Evolutionary conservation across 2,329 filamentous ascomycete species (phyloP).

Genomic region (Mollisia scopiformis): DNA sequence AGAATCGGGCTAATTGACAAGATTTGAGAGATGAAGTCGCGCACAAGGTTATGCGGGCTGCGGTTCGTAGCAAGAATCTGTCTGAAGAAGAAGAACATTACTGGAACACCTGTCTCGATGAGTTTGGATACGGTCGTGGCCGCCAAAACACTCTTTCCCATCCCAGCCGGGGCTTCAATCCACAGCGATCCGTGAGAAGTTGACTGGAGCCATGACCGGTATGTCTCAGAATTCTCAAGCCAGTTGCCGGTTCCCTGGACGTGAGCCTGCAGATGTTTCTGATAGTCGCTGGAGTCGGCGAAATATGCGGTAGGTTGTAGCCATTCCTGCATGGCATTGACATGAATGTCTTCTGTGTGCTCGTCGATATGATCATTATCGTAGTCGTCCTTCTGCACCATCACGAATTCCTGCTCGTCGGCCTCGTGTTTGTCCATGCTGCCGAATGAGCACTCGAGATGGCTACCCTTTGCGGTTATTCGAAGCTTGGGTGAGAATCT

Average conservation of each 20-base stretch:
- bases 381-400: too few species aligned
- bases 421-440: too few species aligned
- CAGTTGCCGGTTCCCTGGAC: constrained; percentile 16
- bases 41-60: constrained; percentile 30
- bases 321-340: too few species aligned
- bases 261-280: constrained; percentile 19
- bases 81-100: constrained; percentile 43
- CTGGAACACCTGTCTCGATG: constrained; percentile 19
- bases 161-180: constrained; percentile 44
- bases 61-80: constrained; percentile 40
- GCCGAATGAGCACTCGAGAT: too few species aligned
- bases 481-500: too few species aligned
- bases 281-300: constrained; percentile 19
- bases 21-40: constrained; percentile 39
- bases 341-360: too few species aligned
- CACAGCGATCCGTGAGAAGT: constrained; percentile 44
- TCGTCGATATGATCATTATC: too few species aligned
- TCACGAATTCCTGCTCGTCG: too few species aligned
- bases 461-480: too few species aligned
- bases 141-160: constrained; percentile 46
- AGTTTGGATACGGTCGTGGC: constrained; percentile 32
- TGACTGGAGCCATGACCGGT: constrained; percentile 25
- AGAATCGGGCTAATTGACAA: too few species aligned
- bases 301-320: constrained; percentile 20
- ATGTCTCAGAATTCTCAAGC: constrained; percentile 20